Percentiles rank a stretch among this genome's conserved stretches.
These are phyloP conservation scores for Cymbopogon flexuosus DNA, from an alignment of 202 grass and related monocot genomes.

Conservation along the genomic window DNA sequence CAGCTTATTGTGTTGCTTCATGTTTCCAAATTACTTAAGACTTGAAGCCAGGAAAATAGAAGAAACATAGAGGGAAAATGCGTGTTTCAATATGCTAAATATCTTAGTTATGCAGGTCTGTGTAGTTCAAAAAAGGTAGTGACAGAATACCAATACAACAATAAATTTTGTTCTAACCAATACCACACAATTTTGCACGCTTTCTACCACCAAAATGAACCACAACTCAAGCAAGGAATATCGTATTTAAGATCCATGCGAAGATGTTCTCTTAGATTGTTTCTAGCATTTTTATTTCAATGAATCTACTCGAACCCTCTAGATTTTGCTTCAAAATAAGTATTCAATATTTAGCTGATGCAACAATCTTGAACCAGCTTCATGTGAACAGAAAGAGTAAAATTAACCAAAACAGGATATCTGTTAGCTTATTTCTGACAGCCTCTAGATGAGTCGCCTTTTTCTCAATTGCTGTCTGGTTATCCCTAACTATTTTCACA, in stretches of 20 bases:
- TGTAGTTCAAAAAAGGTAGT: neutral
- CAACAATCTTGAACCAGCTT: neutral
- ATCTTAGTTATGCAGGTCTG: neutral
- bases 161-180: conserved; percentile 13
- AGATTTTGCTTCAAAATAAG: neutral
- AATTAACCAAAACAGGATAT: conserved; percentile 65
- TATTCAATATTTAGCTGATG: neutral
- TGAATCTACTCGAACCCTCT: neutral
- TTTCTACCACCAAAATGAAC: conserved; percentile 4
- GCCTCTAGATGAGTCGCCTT: conserved; percentile 64
- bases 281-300: neutral
- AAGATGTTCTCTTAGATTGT: neutral
- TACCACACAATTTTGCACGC: neutral
- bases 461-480: conserved; percentile 60
- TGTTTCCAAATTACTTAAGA: conserved; percentile 23
- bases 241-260: neutral
- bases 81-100: neutral
- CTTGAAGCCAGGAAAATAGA: conserved; percentile 17
- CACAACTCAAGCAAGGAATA: conserved; percentile 4
- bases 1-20: neutral
- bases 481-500: conserved; percentile 80
- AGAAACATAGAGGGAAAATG: neutral
- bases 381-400: conserved; percentile 14
- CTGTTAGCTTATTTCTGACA: conserved; percentile 62
- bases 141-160: neutral